Evolutionary conservation across 345 rosid genomes (phyloP).

Genomic region (Heritiera fomes): DNA sequence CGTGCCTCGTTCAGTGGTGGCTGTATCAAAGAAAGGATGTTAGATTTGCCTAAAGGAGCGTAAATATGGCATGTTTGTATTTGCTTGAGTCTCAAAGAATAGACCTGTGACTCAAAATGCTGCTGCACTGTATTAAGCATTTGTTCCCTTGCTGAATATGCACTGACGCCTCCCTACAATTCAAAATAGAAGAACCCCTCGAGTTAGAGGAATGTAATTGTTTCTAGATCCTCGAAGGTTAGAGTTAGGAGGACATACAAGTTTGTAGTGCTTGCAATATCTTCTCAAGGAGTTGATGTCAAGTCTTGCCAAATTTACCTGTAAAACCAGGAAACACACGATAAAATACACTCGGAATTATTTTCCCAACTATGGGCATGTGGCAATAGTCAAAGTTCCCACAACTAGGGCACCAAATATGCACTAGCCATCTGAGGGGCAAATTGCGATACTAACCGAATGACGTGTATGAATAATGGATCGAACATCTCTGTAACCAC

Average conservation of each 20-base stretch:
- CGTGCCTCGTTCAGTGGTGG: slow-evolving; percentile 16
- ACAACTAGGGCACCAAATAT: not conserved
- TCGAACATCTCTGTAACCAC: slow-evolving; percentile 56
- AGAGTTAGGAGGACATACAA: slow-evolving; percentile 38
- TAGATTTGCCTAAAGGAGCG: not conserved
- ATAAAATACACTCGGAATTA: not conserved
- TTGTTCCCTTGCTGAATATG: slow-evolving; percentile 51
- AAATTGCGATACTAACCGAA: slow-evolving; percentile 34
- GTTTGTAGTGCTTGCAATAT: slow-evolving; percentile 61
- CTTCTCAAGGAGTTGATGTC: slow-evolving; percentile 51
- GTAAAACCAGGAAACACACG: not conserved
- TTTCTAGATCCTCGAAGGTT: not conserved
- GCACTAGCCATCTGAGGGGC: not conserved
- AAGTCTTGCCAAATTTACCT: slow-evolving; percentile 40
- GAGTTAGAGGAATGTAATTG: not conserved
- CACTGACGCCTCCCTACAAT: slow-evolving; percentile 38
- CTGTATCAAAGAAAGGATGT: slow-evolving; percentile 3
- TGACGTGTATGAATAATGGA: slow-evolving; percentile 48
- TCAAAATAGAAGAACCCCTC: not conserved
- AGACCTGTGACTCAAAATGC: slow-evolving; percentile 63
- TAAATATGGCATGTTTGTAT: not conserved
- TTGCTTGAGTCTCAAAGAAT: not conserved
- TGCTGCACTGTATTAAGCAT: slow-evolving; percentile 46
- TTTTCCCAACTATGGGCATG: not conserved
- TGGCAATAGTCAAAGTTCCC: not conserved